Evolutionary conservation across 805 yeast species (phyloP).

Genomic region (Yamadazyma scolyti): DNA sequence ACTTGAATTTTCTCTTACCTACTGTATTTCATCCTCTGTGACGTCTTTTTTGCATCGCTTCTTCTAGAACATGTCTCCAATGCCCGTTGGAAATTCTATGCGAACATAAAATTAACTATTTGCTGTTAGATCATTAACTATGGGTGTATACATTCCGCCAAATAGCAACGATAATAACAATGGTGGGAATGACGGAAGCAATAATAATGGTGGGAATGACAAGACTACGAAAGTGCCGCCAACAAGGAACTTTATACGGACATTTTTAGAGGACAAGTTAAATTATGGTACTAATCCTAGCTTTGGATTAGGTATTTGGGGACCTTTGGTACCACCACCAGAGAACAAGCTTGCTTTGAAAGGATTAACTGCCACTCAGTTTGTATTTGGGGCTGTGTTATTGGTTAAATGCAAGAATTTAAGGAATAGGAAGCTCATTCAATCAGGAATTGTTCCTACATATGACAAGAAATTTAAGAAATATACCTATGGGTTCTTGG

Average conservation of each 20-base stretch:
- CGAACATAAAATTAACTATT: too few species aligned
- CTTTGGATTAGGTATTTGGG: slow-evolving; percentile 59
- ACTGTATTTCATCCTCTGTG: too few species aligned
- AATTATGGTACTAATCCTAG: slow-evolving; percentile 38
- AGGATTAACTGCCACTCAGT: slow-evolving; percentile 50
- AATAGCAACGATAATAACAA: slow-evolving; percentile 14
- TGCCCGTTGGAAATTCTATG: too few species aligned
- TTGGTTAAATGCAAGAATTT: slow-evolving; percentile 17
- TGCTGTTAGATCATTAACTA: slow-evolving; percentile 7
- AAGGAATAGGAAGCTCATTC: slow-evolving; percentile 9
- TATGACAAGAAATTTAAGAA: slow-evolving; percentile 12
- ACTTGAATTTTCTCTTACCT: too few species aligned
- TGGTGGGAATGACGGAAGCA: slow-evolving; percentile 5
- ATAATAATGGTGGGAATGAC: not conserved
- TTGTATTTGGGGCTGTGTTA: slow-evolving; percentile 41
- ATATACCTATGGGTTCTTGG: slow-evolving; percentile 21
- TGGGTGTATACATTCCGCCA: slow-evolving; percentile 38
- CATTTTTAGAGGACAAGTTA: slow-evolving; percentile 1
- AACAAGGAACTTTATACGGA: not conserved
- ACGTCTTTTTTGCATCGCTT: too few species aligned
- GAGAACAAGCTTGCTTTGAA: slow-evolving; percentile 57
- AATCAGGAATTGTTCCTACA: slow-evolving; percentile 11
- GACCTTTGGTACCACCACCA: slow-evolving; percentile 71
- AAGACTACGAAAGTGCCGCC: not conserved
- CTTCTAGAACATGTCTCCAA: too few species aligned